Conservation (phyloP, 2,329 filamentous ascomycete genomes). For the Myriosclerotinia scirpicola region DNA sequence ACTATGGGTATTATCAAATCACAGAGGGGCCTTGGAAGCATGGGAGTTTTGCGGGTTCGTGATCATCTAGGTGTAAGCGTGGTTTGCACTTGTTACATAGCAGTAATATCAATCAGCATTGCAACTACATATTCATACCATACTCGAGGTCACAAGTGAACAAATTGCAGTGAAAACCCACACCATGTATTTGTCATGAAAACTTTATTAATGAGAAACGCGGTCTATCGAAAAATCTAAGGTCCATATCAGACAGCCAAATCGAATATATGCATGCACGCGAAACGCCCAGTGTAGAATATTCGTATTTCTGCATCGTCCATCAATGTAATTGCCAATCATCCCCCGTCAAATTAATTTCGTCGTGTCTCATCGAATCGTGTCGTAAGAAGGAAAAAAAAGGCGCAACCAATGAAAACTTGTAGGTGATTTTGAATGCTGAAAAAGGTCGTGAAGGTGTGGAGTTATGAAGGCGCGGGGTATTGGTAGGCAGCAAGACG, state of each 20-base stretch:
- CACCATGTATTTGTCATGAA: background rate
- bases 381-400: conserved; percentile 2
- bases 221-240: conserved; percentile 20
- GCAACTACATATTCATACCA: background rate
- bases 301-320: conserved; percentile 5
- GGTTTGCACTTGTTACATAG: background rate
- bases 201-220: conserved; percentile 1
- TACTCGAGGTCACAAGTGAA: background rate
- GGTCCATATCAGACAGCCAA: conserved; percentile 11
- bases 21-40: background rate
- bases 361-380: conserved; percentile 4
- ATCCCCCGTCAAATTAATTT: conserved; percentile 3
- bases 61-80: no score
- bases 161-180: no score
- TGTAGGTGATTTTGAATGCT: conserved; percentile 6
- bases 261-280: conserved; percentile 7
- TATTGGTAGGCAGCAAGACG: conserved; percentile 6
- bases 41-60: background rate
- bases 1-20: background rate
- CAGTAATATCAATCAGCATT: background rate
- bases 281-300: conserved; percentile 2
- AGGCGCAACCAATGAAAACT: conserved; percentile 17
- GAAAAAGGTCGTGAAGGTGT: conserved; percentile 1
- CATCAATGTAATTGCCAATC: conserved; percentile 12
- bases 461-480: background rate